These are phyloP conservation scores for Chaetoceros muelleri DNA, from an alignment of 108 stramenopile species.

Conservation along the genomic window DNA sequence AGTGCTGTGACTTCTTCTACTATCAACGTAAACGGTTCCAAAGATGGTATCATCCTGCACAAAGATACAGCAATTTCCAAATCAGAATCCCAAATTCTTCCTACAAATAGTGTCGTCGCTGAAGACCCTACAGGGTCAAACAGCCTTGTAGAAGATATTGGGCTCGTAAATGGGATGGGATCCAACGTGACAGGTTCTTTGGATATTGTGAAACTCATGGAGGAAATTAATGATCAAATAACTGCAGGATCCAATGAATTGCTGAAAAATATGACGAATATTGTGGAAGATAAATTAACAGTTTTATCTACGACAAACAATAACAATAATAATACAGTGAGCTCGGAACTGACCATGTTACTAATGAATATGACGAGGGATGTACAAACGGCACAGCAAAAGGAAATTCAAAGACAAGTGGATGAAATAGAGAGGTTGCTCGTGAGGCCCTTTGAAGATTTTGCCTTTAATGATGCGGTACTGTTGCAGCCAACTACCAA, in stretches of 20 bases:
- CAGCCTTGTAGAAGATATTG: neutral
- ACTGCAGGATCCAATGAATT: constrained; percentile 35
- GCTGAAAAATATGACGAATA: constrained; percentile 29
- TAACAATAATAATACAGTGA: neutral
- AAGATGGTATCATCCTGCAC: constrained; percentile 6
- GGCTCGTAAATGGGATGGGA: constrained; percentile 1
- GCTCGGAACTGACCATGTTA: constrained; percentile 28
- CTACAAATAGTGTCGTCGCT: too few species aligned
- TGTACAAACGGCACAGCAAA: constrained; percentile 35
- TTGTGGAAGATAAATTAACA: constrained; percentile 23
- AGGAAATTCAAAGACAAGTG: constrained; percentile 39
- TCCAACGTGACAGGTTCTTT: neutral
- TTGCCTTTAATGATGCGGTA: constrained; percentile 52
- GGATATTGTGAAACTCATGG: constrained; percentile 24
- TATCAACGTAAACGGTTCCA: constrained; percentile 8
- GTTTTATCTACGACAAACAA: constrained; percentile 21
- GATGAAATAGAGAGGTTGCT: constrained; percentile 37
- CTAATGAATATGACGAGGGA: constrained; percentile 21
- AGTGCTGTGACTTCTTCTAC: too few species aligned
- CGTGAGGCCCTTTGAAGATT: constrained; percentile 37
- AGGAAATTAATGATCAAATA: constrained; percentile 32
- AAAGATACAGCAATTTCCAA: constrained; percentile 4
- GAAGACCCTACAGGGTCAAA: too few species aligned
- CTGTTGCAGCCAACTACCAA: constrained; percentile 26
- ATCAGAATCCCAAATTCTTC: too few species aligned